Evolutionary conservation across 129 eudicot species (phyloP).

Genomic region (Erigeron canadensis): DNA sequence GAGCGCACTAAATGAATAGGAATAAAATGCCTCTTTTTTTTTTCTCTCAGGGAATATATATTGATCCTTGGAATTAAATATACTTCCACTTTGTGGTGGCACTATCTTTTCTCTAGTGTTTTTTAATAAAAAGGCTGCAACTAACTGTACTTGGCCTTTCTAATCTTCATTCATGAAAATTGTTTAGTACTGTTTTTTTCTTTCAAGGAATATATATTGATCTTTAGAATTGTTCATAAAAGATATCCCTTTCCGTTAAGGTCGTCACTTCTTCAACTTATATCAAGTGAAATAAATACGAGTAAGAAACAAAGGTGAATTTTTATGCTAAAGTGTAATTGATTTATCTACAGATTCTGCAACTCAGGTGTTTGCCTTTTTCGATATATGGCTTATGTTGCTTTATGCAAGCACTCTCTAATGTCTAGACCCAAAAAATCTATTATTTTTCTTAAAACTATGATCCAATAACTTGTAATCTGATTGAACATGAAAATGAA

Average conservation of each 20-base stretch:
- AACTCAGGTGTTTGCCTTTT: slow-evolving; percentile 10
- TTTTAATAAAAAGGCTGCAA: slow-evolving; percentile 37
- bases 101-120: slow-evolving; percentile 24
- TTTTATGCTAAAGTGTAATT: slow-evolving; percentile 19
- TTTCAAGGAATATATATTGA: slow-evolving; percentile 28
- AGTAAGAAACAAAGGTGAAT: slow-evolving; percentile 1
- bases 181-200: slow-evolving; percentile 30
- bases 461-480: no score
- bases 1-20: slow-evolving; percentile 39
- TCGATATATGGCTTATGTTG: slow-evolving; percentile 1
- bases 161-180: not conserved
- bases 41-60: slow-evolving; percentile 27
- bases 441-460: no score
- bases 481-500: no score
- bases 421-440: no score
- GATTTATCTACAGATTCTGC: slow-evolving; percentile 9
- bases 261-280: slow-evolving; percentile 20
- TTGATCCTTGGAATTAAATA: slow-evolving; percentile 28
- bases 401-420: not conserved
- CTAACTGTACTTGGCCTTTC: slow-evolving; percentile 29
- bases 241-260: slow-evolving; percentile 21
- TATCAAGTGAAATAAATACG: slow-evolving; percentile 6
- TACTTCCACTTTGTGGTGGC: slow-evolving; percentile 32
- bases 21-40: slow-evolving; percentile 35
- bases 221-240: not conserved